These are phyloP conservation scores for Kazachstania kunashirensis DNA, from an alignment of 805 yeast species.

Conservation along the genomic window DNA sequence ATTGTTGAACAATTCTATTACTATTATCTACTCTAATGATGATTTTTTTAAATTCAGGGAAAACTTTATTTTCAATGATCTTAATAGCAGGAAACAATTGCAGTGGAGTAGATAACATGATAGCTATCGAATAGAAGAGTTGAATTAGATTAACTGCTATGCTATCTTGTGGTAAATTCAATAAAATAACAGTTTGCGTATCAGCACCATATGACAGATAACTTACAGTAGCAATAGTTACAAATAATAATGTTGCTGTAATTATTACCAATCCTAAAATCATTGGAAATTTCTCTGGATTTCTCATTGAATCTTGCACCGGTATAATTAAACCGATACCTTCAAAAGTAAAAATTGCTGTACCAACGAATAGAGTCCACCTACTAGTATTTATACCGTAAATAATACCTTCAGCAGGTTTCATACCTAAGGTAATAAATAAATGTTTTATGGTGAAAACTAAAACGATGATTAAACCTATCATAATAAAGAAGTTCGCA, in stretches of 20 bases:
- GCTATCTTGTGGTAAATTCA: constrained; percentile 64
- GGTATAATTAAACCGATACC: constrained; percentile 79
- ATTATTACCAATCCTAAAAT: constrained; percentile 52
- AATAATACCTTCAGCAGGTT: constrained; percentile 42
- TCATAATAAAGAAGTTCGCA: constrained; percentile 60
- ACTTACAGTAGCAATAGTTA: constrained; percentile 57
- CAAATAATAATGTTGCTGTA: constrained; percentile 54
- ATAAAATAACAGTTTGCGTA: constrained; percentile 57
- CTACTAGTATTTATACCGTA: constrained; percentile 42
- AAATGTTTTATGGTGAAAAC: constrained; percentile 38
- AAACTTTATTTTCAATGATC: constrained; percentile 55
- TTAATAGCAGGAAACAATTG: constrained; percentile 74
- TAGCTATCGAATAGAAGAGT: constrained; percentile 63
- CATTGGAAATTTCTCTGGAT: constrained; percentile 63
- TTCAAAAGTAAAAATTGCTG: constrained; percentile 81
- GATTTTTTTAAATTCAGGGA: constrained; percentile 31
- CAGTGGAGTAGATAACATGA: constrained; percentile 68
- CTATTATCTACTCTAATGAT: constrained; percentile 11
- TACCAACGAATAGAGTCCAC: constrained; percentile 71
- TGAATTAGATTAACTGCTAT: constrained; percentile 55
- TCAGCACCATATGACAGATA: constrained; percentile 58
- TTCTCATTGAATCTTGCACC: constrained; percentile 69
- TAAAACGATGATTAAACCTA: constrained; percentile 56
- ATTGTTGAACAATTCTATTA: constrained; percentile 10
- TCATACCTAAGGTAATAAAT: constrained; percentile 29